Evolutionary conservation across 768 basidiomycete genomes (phyloP).

Genomic region (Tulasnella sp.): DNA sequence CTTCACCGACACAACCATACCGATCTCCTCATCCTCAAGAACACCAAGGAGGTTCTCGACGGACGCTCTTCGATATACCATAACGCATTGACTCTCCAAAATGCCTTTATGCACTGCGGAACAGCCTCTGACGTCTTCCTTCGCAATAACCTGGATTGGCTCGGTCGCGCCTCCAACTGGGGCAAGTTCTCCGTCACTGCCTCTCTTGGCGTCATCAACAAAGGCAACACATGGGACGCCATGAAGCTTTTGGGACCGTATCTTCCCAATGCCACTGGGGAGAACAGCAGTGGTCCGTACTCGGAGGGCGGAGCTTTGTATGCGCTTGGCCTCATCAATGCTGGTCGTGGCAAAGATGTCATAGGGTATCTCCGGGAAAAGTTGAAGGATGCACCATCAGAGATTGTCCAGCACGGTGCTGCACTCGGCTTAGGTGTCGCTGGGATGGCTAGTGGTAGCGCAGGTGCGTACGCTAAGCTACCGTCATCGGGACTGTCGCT

Average conservation of each 20-base stretch:
- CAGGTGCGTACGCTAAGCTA: constrained; percentile 34
- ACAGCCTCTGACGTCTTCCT: constrained; percentile 91
- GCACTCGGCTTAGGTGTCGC: constrained; percentile 94
- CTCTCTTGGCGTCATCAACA: constrained; percentile 93
- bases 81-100: constrained; percentile 89
- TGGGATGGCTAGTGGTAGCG: constrained; percentile 82
- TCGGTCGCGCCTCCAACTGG: constrained; percentile 92
- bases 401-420: constrained; percentile 93
- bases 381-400: constrained; percentile 58
- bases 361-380: constrained; percentile 69
- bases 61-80: constrained; percentile 95
- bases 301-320: constrained; percentile 95
- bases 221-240: constrained; percentile 89
- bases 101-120: constrained; percentile 97
- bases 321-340: constrained; percentile 88
- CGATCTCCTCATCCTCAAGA: constrained; percentile 82
- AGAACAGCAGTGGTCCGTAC: constrained; percentile 63
- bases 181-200: constrained; percentile 97
- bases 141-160: constrained; percentile 93
- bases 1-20: constrained; percentile 87
- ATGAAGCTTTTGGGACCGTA: constrained; percentile 88
- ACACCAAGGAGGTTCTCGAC: constrained; percentile 89
- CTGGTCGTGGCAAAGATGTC: constrained; percentile 59
- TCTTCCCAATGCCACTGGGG: constrained; percentile 54
- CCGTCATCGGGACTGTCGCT: background rate